phyloP scores from a whole-genome alignment of 192 early-diverging fungal species.

The Podila epicladia region DNA sequence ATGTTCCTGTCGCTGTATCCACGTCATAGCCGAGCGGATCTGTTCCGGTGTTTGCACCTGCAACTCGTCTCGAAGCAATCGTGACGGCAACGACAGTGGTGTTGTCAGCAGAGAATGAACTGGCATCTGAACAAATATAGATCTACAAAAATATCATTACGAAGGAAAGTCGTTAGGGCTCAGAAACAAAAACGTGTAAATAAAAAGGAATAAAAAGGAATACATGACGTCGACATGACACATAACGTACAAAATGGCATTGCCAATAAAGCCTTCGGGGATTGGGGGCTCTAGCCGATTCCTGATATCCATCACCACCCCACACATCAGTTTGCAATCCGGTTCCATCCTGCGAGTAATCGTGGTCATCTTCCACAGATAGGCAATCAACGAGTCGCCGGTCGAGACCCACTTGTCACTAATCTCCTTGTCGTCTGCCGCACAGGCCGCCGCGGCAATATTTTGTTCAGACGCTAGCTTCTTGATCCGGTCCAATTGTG shows the following conservation, averaged over 20 bases:
- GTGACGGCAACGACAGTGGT: constrained; percentile 42
- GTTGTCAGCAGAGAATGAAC: constrained; percentile 47
- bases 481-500: constrained; percentile 40
- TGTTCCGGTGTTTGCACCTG: constrained; percentile 39
- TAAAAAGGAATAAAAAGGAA: no score
- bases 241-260: constrained; percentile 40
- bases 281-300: constrained; percentile 18
- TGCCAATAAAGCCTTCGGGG: constrained; percentile 40
- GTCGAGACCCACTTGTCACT: constrained; percentile 53
- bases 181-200: neutral
- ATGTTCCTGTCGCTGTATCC: constrained; percentile 43
- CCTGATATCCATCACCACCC: constrained; percentile 46
- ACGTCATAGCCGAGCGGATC: constrained; percentile 26
- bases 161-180: neutral
- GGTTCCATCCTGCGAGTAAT: constrained; percentile 47
- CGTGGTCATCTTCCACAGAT: constrained; percentile 49
- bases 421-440: constrained; percentile 49
- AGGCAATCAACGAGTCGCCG: constrained; percentile 43
- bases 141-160: constrained; percentile 1
- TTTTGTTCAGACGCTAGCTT: constrained; percentile 49
- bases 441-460: constrained; percentile 49
- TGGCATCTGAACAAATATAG: constrained; percentile 49
- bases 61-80: constrained; percentile 38
- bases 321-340: constrained; percentile 50
- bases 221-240: neutral